These are phyloP conservation scores for Fusarium ambrosium DNA, from an alignment of 2,329 filamentous ascomycete genomes.

Conservation along the genomic window DNA sequence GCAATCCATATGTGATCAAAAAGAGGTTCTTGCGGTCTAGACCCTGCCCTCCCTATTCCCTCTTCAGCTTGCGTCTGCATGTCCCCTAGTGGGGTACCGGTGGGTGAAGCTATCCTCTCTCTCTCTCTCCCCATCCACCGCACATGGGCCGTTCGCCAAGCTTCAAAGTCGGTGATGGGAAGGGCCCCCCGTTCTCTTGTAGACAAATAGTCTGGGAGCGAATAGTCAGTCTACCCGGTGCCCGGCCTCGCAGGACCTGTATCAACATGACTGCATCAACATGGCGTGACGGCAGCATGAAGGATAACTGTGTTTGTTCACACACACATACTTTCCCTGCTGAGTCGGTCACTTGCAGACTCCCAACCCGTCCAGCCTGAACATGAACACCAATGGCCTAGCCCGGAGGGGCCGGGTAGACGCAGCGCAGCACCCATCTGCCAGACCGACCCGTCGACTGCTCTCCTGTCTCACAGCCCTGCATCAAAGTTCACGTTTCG, in stretches of 20 bases:
- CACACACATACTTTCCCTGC: conserved; percentile 22
- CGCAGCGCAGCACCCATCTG: conserved; percentile 34
- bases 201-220: conserved; percentile 26
- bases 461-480: conserved; percentile 11
- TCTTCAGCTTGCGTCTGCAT: conserved; percentile 17
- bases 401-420: conserved; percentile 23
- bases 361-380: conserved; percentile 21
- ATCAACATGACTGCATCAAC: conserved; percentile 38
- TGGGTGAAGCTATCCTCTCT: conserved; percentile 12
- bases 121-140: conserved; percentile 10
- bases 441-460: conserved; percentile 23
- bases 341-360: conserved; percentile 35
- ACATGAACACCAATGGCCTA: conserved; percentile 33
- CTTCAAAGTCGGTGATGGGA: conserved; percentile 26
- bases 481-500: conserved; percentile 5
- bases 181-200: conserved; percentile 16
- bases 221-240: conserved; percentile 24
- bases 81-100: conserved; percentile 25
- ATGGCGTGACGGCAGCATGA: conserved; percentile 38
- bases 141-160: conserved; percentile 31
- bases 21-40: conserved; percentile 29
- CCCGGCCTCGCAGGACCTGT: conserved; percentile 7
- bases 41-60: conserved; percentile 15
- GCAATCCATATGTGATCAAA: conserved; percentile 17
- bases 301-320: conserved; percentile 16